Evolutionary conservation across 2,329 filamentous ascomycete species (phyloP).

Genomic region (Colletotrichum eremochloae): DNA sequence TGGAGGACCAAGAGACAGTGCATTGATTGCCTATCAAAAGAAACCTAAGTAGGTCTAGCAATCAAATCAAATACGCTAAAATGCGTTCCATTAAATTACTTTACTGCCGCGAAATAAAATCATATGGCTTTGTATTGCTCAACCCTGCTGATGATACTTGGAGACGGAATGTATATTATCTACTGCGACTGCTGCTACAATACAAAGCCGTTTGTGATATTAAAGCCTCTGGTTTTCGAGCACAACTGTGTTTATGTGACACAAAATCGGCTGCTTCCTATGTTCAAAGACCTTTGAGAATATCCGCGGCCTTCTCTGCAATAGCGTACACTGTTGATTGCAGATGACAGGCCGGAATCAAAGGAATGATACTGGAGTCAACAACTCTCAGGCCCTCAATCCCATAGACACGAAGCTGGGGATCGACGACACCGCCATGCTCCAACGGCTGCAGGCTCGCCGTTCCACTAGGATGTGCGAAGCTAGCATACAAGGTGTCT

Average conservation of each 20-base stretch:
- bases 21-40: neutral
- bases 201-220: neutral
- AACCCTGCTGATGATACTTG: neutral
- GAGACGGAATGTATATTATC: neutral
- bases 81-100: neutral
- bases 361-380: conserved; percentile 50
- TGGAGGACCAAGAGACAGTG: neutral
- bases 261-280: neutral
- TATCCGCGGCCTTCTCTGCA: conserved; percentile 48
- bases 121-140: neutral
- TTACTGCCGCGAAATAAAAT: too few relatives aligned
- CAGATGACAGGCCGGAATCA: conserved; percentile 50
- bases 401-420: conserved; percentile 49
- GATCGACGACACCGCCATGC: conserved; percentile 51
- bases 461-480: conserved; percentile 60
- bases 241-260: fast-evolving
- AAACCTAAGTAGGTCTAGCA: too few relatives aligned
- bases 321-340: conserved; percentile 54
- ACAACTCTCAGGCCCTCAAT: conserved; percentile 46
- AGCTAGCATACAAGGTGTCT: conserved; percentile 10
- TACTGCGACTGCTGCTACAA: neutral
- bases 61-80: too few relatives aligned
- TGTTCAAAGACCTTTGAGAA: conserved; percentile 14
- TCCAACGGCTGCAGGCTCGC: conserved; percentile 61
- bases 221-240: neutral